Evolutionary conservation across 129 eudicot species (phyloP).

Genomic region (Deinandra increscens): DNA sequence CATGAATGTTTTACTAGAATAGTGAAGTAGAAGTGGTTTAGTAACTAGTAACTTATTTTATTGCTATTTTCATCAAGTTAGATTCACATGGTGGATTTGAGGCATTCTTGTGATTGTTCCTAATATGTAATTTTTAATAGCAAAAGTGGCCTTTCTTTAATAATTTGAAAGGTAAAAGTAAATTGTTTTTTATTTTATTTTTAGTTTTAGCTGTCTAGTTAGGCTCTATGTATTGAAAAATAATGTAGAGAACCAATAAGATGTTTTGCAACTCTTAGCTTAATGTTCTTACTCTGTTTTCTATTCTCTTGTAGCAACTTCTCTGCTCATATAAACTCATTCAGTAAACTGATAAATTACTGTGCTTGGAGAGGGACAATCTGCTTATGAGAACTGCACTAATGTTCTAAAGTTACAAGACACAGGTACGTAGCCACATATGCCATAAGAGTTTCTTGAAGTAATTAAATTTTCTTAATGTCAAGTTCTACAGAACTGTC

Average conservation of each 20-base stretch:
- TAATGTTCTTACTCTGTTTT: not conserved
- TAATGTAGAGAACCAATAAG: not conserved
- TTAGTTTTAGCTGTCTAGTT: too few species aligned
- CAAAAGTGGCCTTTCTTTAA: too few species aligned
- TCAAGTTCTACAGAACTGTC: slow-evolving; percentile 7
- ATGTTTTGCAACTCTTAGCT: not conserved
- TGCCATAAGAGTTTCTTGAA: slow-evolving; percentile 11
- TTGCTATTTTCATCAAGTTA: not conserved
- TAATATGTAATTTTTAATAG: too few species aligned
- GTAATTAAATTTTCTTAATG: not conserved
- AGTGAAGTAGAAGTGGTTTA: slow-evolving; percentile 8
- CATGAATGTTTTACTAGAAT: not conserved
- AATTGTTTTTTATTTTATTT: too few species aligned
- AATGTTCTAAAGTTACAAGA: slow-evolving; percentile 18
- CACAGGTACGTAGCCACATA: slow-evolving; percentile 16
- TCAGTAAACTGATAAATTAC: not conserved
- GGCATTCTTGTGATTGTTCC: not conserved
- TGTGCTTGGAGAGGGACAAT: slow-evolving; percentile 1
- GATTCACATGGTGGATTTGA: not conserved
- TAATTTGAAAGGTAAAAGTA: too few species aligned
- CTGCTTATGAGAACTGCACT: slow-evolving; percentile 7
- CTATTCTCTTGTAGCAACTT: slow-evolving; percentile 15
- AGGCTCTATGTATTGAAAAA: too few species aligned
- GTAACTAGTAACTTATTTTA: not conserved
- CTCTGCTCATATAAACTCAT: slow-evolving; percentile 11